phyloP scores from a whole-genome alignment of 2,329 filamentous ascomycete species.

The Scedosporium boydii region DNA sequence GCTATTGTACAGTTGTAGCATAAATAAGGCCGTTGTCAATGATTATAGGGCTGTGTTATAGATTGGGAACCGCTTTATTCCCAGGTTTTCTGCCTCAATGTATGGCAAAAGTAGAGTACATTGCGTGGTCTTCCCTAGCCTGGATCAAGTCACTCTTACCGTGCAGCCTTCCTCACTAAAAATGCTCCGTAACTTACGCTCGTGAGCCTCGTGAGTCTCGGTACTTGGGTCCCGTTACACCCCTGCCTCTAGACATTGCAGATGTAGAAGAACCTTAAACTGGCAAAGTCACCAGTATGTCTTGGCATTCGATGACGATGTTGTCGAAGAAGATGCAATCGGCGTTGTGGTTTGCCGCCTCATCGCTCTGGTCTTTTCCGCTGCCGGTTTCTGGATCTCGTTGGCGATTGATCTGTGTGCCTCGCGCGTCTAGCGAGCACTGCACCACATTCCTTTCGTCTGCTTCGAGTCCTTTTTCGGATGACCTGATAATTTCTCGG shows the following conservation, averaged over 20 bases:
- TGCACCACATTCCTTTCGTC: background rate
- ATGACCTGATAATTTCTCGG: background rate
- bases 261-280: conserved; percentile 2
- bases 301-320: background rate
- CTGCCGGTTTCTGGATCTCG: background rate
- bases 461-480: background rate
- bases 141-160: background rate
- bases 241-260: conserved; percentile 3
- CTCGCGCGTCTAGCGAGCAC: background rate
- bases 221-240: conserved; percentile 4
- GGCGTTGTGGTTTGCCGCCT: background rate
- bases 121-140: background rate
- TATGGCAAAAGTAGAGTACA: conserved; percentile 1
- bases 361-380: background rate
- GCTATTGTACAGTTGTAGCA: background rate
- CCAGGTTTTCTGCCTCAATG: background rate
- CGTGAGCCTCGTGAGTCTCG: conserved; percentile 4
- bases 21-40: background rate
- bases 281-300: conserved; percentile 1
- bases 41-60: conserved; percentile 6
- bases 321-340: background rate
- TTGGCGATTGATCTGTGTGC: background rate
- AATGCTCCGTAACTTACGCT: background rate
- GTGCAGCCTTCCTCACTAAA: background rate
- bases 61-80: conserved; percentile 2